These are phyloP conservation scores for Thamnidium elegans DNA, from an alignment of 192 early-diverging fungal genomes.

Conservation along the genomic window DNA sequence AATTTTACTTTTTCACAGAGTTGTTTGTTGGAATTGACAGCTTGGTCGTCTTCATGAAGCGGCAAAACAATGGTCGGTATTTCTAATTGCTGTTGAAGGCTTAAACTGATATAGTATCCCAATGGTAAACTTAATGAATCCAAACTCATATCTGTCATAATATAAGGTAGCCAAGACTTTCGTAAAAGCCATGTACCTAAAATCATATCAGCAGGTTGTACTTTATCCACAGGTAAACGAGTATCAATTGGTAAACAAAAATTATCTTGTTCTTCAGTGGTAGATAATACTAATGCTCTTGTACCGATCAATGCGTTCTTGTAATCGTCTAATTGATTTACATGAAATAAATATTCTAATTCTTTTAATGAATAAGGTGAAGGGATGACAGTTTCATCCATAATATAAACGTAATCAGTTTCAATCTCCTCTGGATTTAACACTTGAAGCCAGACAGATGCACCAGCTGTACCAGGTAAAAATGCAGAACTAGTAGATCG, in stretches of 20 bases:
- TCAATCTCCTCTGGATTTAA: constrained; percentile 1
- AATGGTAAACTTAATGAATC: constrained; percentile 19
- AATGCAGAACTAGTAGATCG: background rate
- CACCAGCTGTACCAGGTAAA: background rate
- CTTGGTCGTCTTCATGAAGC: constrained; percentile 22
- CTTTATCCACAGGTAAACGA: constrained; percentile 23
- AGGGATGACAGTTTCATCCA: background rate
- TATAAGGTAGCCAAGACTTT: constrained; percentile 21
- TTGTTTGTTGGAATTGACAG: constrained; percentile 33
- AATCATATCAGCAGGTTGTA: constrained; percentile 33
- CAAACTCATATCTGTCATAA: constrained; percentile 8
- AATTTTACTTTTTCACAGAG: background rate
- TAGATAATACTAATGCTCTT: constrained; percentile 34
- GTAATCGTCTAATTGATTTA: constrained; percentile 41
- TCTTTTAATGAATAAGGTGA: constrained; percentile 6
- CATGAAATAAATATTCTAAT: constrained; percentile 37
- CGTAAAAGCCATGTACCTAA: constrained; percentile 29
- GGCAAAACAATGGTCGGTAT: constrained; percentile 46
- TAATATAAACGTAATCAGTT: constrained; percentile 11
- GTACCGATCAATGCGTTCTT: constrained; percentile 42
- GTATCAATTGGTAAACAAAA: constrained; percentile 18
- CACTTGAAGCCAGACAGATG: constrained; percentile 10
- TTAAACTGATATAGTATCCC: constrained; percentile 31
- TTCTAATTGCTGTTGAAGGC: constrained; percentile 34
- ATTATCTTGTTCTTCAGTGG: constrained; percentile 15